These are phyloP conservation scores for Panaeolus papilionaceus DNA, from an alignment of 768 basidiomycete species.

Conservation along the genomic window DNA sequence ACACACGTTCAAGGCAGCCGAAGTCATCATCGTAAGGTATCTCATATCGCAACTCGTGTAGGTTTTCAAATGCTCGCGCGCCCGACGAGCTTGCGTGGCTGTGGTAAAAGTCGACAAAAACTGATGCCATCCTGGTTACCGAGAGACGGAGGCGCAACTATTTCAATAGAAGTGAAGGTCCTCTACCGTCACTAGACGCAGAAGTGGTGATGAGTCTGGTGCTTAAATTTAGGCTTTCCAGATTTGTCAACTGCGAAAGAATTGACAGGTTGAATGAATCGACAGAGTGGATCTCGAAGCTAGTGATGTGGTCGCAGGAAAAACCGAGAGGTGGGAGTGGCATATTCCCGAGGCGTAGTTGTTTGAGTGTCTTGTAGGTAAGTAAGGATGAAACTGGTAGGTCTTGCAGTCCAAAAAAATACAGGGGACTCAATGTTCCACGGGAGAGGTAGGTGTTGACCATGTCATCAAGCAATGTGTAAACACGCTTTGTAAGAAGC, in stretches of 20 bases:
- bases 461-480: neutral
- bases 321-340: neutral
- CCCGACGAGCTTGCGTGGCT: neutral
- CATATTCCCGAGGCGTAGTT: neutral
- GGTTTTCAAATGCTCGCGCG: neutral
- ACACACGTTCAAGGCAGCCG: neutral
- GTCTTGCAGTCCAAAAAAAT: neutral
- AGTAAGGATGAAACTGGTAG: neutral
- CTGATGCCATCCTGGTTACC: neutral
- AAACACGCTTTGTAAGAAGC: neutral
- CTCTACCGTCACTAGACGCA: neutral
- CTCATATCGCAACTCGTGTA: neutral
- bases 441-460: neutral
- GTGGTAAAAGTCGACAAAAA: neutral
- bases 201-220: neutral
- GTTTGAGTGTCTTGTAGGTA: neutral
- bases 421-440: neutral
- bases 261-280: neutral
- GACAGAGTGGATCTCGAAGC: neutral
- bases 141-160: neutral
- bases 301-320: neutral
- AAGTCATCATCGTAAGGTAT: neutral
- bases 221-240: neutral
- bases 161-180: neutral
- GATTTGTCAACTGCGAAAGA: neutral